Evolutionary conservation across 2,329 filamentous ascomycete genomes (phyloP), one percentile per base, ranked within the genome.

Genomic region (Sporothrix phasma): DNA sequence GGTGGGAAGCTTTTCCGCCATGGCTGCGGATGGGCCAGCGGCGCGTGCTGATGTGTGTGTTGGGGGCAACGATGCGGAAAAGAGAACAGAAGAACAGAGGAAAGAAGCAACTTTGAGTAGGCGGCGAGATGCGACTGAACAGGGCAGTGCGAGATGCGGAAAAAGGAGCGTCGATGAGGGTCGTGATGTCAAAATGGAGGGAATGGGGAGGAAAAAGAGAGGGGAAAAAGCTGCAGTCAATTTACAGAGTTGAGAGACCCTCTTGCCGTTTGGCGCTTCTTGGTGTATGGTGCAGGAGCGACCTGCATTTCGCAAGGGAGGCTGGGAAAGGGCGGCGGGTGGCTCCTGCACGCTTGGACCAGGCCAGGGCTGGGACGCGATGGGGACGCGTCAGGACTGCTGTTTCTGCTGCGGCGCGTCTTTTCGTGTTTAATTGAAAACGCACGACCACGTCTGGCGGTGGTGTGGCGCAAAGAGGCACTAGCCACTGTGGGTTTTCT

Each of bases 1-100:
- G 69, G 88, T 87, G 72, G 92, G 84, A 73, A 97, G 88, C 49
- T 49, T 24, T 47, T 67, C 54, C 82, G 92, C 88, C 93, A 97
- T 97, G 69, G 68, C 77, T 63, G 49, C 58, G 61, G 61, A 65
- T 66, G 43, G 53, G 46, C 61, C 45, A 59, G 24, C 1, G 45
- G 53, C 60, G 24, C n/a, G 46, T 49, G 29, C 26, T 62, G 64
- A 49, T 34, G 45, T 45, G 46, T 11, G 47, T 39, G 47, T 53
- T 64, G 46, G 51, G 41, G 31, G 31, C 31, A 46, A 24, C 34
- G n/a, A 49, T 26, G 17, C 3, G 5, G 53, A 61, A 49, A 53
- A 46, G 46, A 61, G n/a, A 19, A 17, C n/a, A n/a, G 37, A 31
- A 37, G 10, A 2, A 37, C 34, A 10, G 3, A 11, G 34, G 34